Conservation (phyloP, 345 rosid genomes). For the Eucalyptus viminalis region DNA sequence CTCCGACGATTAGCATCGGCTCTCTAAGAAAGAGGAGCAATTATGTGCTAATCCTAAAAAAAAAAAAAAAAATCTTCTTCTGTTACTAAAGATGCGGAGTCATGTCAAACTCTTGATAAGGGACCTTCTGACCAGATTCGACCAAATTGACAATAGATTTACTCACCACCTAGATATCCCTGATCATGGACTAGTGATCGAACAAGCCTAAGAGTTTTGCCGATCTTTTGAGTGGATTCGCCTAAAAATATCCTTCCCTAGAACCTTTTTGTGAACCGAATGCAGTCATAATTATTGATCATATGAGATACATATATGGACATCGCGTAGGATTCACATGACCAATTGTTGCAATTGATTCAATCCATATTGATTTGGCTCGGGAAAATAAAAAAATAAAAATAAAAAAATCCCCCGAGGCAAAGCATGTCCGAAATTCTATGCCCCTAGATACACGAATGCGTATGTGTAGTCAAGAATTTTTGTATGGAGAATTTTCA, state of each 20-base stretch:
- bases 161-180: background rate
- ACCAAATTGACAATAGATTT: background rate
- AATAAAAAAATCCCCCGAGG: rapidly evolving
- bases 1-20: background rate
- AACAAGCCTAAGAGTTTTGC: background rate
- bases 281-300: background rate
- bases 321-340: rapidly evolving
- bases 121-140: background rate
- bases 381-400: too few relatives aligned
- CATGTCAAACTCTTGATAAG: background rate
- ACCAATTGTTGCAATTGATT: background rate
- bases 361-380: background rate
- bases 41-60: background rate
- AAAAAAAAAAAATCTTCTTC: background rate
- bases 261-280: rapidly evolving
- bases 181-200: background rate
- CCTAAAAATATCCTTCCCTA: background rate
- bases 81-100: background rate
- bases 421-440: background rate
- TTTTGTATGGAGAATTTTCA: background rate
- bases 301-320: background rate
- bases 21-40: background rate
- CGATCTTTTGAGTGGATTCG: background rate
- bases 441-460: background rate
- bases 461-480: background rate